These are phyloP conservation scores for Neopestalotiopsis rosae DNA, from an alignment of 2,329 filamentous ascomycete species.

Conservation along the genomic window DNA sequence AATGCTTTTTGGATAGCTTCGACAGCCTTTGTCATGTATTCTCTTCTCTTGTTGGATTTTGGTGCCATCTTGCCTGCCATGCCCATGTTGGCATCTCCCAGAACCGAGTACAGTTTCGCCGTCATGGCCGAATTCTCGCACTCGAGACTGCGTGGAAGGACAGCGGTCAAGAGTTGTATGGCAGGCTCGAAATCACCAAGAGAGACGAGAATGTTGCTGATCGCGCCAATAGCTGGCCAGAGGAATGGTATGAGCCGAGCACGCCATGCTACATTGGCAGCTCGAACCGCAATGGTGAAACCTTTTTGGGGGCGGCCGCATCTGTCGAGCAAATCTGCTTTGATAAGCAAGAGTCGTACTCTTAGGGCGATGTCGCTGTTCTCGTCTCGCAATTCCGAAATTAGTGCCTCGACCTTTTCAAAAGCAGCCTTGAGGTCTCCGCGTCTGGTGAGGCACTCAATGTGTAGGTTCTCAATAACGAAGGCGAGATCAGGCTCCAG, in stretches of 20 bases:
- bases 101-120: conserved; percentile 70
- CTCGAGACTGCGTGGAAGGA: conserved; percentile 80
- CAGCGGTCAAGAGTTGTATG: conserved; percentile 65
- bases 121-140: conserved; percentile 66
- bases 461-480: conserved; percentile 55
- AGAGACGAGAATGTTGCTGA: conserved; percentile 72
- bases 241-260: conserved; percentile 71
- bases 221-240: conserved; percentile 72
- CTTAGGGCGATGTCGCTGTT: conserved; percentile 66
- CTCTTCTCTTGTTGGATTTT: conserved; percentile 52
- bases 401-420: conserved; percentile 50
- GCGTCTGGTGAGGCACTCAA: conserved; percentile 56
- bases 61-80: conserved; percentile 63
- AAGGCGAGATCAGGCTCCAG: conserved; percentile 58
- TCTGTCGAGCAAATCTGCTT: conserved; percentile 72
- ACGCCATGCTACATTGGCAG: conserved; percentile 74
- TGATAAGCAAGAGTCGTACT: conserved; percentile 73
- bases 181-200: conserved; percentile 75
- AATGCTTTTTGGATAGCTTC: conserved; percentile 68
- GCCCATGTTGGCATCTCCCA: conserved; percentile 82
- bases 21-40: conserved; percentile 63
- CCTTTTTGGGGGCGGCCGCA: conserved; percentile 74
- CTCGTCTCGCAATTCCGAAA: conserved; percentile 47
- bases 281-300: conserved; percentile 78
- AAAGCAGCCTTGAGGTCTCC: conserved; percentile 55